Percentiles rank a stretch among this genome's conserved stretches.
Evolutionary conservation across 208 protist species (phyloP).

Genomic region (Phytomonas francai): DNA sequence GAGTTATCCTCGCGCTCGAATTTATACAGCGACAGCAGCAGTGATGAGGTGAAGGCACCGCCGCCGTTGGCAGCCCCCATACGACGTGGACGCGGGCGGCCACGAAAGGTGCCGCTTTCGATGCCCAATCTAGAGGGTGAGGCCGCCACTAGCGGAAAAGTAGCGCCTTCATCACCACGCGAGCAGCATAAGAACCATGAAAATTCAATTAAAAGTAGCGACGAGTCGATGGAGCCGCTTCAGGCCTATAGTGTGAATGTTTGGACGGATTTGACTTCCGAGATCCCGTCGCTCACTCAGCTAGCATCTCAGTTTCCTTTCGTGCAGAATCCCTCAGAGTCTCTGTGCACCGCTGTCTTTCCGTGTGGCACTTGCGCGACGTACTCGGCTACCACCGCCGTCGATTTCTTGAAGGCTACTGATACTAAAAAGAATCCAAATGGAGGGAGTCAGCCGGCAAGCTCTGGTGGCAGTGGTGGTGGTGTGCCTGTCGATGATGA

Average conservation of each 20-base stretch:
- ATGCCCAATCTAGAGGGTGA: slow-evolving; percentile 3
- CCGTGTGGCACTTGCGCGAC: slow-evolving; percentile 64
- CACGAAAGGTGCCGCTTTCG: slow-evolving; percentile 2
- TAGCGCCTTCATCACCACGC: background rate
- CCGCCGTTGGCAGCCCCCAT: background rate
- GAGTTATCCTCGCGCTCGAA: background rate
- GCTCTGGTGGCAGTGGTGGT: background rate
- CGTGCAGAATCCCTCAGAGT: slow-evolving; percentile 12
- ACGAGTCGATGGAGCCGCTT: slow-evolving; percentile 16
- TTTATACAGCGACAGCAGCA: background rate
- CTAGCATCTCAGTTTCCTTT: slow-evolving; percentile 45
- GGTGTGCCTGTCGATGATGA: slow-evolving; percentile 32
- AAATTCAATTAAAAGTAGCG: slow-evolving; percentile 1
- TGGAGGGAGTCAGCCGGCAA: background rate
- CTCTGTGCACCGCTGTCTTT: slow-evolving; percentile 65
- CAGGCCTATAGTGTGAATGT: slow-evolving; percentile 54
- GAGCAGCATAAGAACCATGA: background rate
- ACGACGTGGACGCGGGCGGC: background rate
- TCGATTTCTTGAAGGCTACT: background rate
- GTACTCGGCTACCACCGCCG: slow-evolving; percentile 55
- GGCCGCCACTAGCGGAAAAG: background rate
- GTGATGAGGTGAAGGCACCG: background rate
- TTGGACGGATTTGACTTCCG: slow-evolving; percentile 48
- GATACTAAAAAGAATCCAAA: slow-evolving; percentile 3
- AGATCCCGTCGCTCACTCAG: slow-evolving; percentile 18